phyloP scores from a whole-genome alignment of 306 rosid genomes.

The Sicyos baderoa region DNA sequence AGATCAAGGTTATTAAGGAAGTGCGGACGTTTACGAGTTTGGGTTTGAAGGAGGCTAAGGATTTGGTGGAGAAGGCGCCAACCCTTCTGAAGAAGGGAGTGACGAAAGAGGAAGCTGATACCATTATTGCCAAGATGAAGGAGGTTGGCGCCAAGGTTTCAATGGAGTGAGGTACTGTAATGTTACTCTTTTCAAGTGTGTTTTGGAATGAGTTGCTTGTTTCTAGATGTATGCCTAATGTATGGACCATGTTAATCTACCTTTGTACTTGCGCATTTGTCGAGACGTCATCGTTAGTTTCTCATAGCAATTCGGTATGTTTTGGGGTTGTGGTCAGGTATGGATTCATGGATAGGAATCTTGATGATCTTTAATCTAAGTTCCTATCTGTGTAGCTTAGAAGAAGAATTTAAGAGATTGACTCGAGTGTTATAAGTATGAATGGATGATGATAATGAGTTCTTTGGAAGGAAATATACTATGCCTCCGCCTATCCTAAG shows the following conservation, averaged over 20 bases:
- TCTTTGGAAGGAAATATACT: background rate
- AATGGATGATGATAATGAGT: background rate
- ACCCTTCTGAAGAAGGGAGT: constrained; percentile 83
- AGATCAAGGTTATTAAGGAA: constrained; percentile 87
- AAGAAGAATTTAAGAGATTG: background rate
- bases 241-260: background rate
- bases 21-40: constrained; percentile 76
- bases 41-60: constrained; percentile 98
- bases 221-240: background rate
- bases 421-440: background rate
- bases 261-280: background rate
- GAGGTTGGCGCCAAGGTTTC: constrained; percentile 78
- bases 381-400: no score
- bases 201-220: constrained; percentile 5
- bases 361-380: no score
- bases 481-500: background rate
- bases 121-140: constrained; percentile 74
- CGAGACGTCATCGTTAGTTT: background rate
- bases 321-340: background rate
- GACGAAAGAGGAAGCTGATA: constrained; percentile 77
- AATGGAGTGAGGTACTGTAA: constrained; percentile 63
- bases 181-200: background rate
- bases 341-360: background rate
- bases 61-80: constrained; percentile 86
- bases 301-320: background rate